Conservation (phyloP, 495 filamentous ascomycete species). For the Aspergillus haitiensis region DNA sequence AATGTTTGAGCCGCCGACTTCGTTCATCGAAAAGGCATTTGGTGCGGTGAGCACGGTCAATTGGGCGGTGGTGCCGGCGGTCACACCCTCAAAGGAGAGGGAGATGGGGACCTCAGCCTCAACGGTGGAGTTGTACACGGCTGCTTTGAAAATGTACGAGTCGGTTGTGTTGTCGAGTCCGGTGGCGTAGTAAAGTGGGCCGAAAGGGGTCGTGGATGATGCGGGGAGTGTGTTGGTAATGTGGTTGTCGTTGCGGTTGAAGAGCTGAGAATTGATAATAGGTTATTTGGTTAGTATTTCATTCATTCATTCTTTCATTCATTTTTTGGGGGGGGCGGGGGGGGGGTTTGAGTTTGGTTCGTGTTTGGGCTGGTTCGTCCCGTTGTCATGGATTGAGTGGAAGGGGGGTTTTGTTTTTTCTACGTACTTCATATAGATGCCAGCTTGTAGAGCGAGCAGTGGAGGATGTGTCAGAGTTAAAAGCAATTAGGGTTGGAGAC, state of each 20-base stretch:
- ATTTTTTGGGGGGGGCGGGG: neutral
- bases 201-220: slow-evolving; percentile 35
- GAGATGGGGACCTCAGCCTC: slow-evolving; percentile 45
- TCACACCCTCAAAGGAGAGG: slow-evolving; percentile 55
- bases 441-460: slow-evolving; percentile 48
- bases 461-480: slow-evolving; percentile 42
- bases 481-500: slow-evolving; percentile 48
- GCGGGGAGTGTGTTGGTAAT: slow-evolving; percentile 48
- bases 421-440: slow-evolving; percentile 36
- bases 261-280: slow-evolving; percentile 33
- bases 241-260: slow-evolving; percentile 37
- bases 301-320: neutral
- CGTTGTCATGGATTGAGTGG: too few species aligned
- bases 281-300: neutral
- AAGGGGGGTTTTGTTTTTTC: too few species aligned
- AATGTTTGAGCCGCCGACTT: slow-evolving; percentile 38
- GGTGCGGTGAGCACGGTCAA: slow-evolving; percentile 61
- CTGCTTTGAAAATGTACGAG: slow-evolving; percentile 58
- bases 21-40: slow-evolving; percentile 40
- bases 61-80: slow-evolving; percentile 44
- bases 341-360: too few species aligned
- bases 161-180: slow-evolving; percentile 32
- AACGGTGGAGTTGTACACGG: slow-evolving; percentile 64
- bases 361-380: too few species aligned
- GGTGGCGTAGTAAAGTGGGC: slow-evolving; percentile 49